Conservation (phyloP, 208 protist species). For the Trypanosoma conorhini region DNA sequence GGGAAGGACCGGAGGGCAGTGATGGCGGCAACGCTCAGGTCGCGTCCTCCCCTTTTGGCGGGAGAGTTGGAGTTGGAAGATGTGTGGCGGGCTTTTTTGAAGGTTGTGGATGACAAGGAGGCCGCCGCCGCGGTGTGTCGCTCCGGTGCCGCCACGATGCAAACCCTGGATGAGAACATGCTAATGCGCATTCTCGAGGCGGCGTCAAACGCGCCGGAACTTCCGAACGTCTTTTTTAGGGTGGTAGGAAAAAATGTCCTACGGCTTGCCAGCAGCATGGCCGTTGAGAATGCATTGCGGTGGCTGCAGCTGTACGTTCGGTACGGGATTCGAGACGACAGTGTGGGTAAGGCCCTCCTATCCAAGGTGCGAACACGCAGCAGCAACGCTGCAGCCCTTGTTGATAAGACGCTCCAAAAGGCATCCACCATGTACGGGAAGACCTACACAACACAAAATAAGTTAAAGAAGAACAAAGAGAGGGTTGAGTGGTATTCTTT, state of each 20-base stretch:
- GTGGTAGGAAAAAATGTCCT: conserved; percentile 56
- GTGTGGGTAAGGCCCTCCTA: conserved; percentile 55
- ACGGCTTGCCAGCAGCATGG: conserved; percentile 31
- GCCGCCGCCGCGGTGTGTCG: conserved; percentile 45
- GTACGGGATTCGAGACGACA: conserved; percentile 60
- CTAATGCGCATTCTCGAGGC: conserved; percentile 62
- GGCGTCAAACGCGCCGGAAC: conserved; percentile 23
- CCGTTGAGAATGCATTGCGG: conserved; percentile 45
- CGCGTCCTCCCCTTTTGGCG: conserved; percentile 16
- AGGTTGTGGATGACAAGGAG: conserved; percentile 16
- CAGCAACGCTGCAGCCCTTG: conserved; percentile 1
- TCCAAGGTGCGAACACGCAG: conserved; percentile 24
- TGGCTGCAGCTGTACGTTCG: conserved; percentile 73
- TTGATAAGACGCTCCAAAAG: conserved; percentile 24
- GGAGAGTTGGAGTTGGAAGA: conserved; percentile 47
- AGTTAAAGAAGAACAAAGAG: conserved; percentile 26
- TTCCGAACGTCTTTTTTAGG: conserved; percentile 61
- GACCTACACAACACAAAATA: conserved; percentile 15
- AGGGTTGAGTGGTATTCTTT: conserved; percentile 23
- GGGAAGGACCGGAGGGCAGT: background rate
- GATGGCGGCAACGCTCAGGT: conserved; percentile 7
- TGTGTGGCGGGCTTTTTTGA: conserved; percentile 50
- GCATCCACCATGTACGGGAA: conserved; percentile 28
- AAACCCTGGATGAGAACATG: conserved; percentile 43
- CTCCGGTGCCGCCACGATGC: conserved; percentile 27